A percentile compares a stretch with the other conserved stretches of the same genome.
These are phyloP conservation scores for Wickerhamomyces chambardii DNA, from an alignment of 805 yeast species.

Conservation along the genomic window DNA sequence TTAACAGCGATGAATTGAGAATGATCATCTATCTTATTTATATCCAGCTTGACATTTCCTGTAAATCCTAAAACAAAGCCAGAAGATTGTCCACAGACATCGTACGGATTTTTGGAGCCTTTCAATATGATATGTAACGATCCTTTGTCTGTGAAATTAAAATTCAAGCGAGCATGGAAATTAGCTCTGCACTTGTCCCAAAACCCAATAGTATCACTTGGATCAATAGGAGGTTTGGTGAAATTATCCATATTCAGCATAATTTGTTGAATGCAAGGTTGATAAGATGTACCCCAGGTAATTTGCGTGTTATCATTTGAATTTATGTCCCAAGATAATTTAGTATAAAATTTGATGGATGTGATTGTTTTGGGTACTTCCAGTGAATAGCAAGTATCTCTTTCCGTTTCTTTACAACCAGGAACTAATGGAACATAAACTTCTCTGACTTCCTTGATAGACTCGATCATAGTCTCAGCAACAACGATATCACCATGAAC, in stretches of 20 bases:
- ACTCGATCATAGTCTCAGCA: constrained; percentile 50
- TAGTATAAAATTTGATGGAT: constrained; percentile 62
- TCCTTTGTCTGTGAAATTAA: constrained; percentile 42
- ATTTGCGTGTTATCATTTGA: constrained; percentile 54
- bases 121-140: constrained; percentile 53
- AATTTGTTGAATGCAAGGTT: constrained; percentile 75
- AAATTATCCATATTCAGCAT: constrained; percentile 74
- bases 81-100: constrained; percentile 52
- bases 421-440: constrained; percentile 57
- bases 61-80: constrained; percentile 76
- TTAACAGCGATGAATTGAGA: constrained; percentile 53
- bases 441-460: constrained; percentile 45
- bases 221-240: constrained; percentile 85
- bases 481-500: constrained; percentile 59
- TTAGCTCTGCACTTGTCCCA: constrained; percentile 85
- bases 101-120: constrained; percentile 76
- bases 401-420: constrained; percentile 24
- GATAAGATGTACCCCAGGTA: constrained; percentile 80
- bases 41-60: constrained; percentile 44
- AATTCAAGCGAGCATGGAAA: constrained; percentile 60
- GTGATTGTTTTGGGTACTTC: constrained; percentile 70
- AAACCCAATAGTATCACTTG: constrained; percentile 76
- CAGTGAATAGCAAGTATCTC: constrained; percentile 40
- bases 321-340: constrained; percentile 43
- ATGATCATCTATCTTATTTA: constrained; percentile 66